These are phyloP conservation scores for Stentor coeruleus DNA, from an alignment of 73 alveolate genomes.

Conservation along the genomic window DNA sequence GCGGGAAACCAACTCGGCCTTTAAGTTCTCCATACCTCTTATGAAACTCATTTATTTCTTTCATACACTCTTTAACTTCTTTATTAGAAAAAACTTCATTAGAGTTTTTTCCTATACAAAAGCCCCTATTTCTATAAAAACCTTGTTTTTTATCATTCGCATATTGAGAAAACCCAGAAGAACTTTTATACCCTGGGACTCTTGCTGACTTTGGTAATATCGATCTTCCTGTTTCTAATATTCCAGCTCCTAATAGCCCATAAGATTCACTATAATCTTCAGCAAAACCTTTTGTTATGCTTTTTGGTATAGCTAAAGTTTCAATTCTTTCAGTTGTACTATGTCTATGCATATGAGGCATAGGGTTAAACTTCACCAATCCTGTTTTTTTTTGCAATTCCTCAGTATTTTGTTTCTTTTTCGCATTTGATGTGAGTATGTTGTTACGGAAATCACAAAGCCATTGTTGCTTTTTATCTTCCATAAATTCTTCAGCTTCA, in stretches of 20 bases:
- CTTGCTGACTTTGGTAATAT: background rate
- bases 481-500: background rate
- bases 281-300: background rate
- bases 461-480: background rate
- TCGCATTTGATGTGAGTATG: background rate
- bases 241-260: background rate
- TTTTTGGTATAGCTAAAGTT: background rate
- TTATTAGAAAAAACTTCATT: background rate
- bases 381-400: background rate
- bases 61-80: constrained; percentile 2
- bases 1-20: constrained; percentile 19
- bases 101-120: too few relatives aligned
- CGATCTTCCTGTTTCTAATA: background rate
- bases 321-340: background rate
- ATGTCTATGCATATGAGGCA: background rate
- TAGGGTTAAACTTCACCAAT: too few relatives aligned
- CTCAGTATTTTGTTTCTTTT: background rate
- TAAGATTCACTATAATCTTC: background rate
- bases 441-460: background rate
- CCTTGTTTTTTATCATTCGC: background rate
- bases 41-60: constrained; percentile 19
- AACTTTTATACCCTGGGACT: background rate
- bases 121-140: too few relatives aligned
- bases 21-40: background rate
- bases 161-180: background rate